Conservation (phyloP, 352 stramenopile genomes). For the Pythium sp. region DNA sequence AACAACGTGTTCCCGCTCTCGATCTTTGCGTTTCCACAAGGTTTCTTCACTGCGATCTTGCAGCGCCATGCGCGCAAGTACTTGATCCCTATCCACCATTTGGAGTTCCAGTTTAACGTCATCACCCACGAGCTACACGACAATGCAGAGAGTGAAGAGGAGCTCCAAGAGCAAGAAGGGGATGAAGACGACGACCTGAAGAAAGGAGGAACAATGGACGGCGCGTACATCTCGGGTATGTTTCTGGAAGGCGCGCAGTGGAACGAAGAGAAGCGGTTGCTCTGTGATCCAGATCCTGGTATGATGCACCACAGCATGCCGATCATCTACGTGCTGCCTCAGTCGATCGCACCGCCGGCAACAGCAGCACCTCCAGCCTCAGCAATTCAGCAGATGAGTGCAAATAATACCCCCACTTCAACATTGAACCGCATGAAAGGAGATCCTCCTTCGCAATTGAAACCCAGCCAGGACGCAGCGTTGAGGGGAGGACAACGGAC, state of each 20-base stretch:
- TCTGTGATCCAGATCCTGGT: constrained; percentile 53
- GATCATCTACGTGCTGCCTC: constrained; percentile 82
- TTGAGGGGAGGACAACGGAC: neutral
- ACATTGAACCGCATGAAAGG: neutral
- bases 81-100: constrained; percentile 62
- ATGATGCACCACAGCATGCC: constrained; percentile 77
- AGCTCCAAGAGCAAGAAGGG: constrained; percentile 11
- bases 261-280: constrained; percentile 41
- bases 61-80: constrained; percentile 74
- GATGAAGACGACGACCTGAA: neutral
- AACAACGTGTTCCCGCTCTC: constrained; percentile 52
- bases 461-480: neutral
- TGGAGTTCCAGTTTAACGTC: constrained; percentile 78
- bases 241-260: constrained; percentile 72
- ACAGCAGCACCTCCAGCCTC: neutral
- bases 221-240: constrained; percentile 58
- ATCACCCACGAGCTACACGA: constrained; percentile 32
- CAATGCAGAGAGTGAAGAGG: neutral
- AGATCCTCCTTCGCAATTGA: neutral
- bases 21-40: constrained; percentile 72
- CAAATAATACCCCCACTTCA: neutral
- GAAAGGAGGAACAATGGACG: constrained; percentile 30
- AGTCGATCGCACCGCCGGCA: constrained; percentile 17
- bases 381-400: neutral
- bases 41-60: constrained; percentile 74